phyloP scores from a whole-genome alignment of 345 rosid genomes.

The Zanthoxylum bungeanum region DNA sequence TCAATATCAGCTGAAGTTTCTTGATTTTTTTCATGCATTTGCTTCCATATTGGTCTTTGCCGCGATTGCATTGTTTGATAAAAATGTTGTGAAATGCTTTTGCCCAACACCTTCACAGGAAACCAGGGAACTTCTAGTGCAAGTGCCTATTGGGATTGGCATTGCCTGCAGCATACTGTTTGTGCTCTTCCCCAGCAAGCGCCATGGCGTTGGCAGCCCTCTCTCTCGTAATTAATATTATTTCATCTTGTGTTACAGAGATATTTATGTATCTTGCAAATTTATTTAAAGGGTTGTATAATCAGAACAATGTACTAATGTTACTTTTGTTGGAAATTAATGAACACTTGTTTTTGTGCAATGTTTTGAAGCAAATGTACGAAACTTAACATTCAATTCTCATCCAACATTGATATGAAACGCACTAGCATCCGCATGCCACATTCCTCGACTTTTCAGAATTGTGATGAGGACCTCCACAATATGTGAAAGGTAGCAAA shows the following conservation, averaged over 20 bases:
- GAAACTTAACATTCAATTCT: neutral
- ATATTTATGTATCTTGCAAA: neutral
- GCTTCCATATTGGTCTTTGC: slow-evolving; percentile 7
- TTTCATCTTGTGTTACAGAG: neutral
- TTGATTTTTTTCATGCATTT: slow-evolving; percentile 12
- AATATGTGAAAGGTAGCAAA: neutral
- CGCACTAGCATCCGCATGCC: neutral
- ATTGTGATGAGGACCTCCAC: neutral
- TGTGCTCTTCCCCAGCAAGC: slow-evolving; percentile 8
- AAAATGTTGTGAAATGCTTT: slow-evolving; percentile 11
- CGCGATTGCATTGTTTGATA: slow-evolving; percentile 12
- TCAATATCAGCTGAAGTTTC: slow-evolving; percentile 10
- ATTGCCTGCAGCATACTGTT: slow-evolving; percentile 1
- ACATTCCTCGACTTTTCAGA: neutral
- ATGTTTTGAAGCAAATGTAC: neutral
- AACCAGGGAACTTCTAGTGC: neutral
- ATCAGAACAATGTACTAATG: neutral
- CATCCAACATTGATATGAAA: neutral
- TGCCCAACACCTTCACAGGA: slow-evolving; percentile 13
- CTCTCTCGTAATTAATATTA: neutral
- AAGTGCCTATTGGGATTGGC: slow-evolving; percentile 8
- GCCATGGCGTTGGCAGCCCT: slow-evolving; percentile 15
- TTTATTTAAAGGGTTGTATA: neutral
- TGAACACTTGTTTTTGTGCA: neutral
- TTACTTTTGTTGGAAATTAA: neutral